Percentiles rank a stretch among this genome's conserved stretches.
These are phyloP conservation scores for Poterioochromonas sp. DNA, from an alignment of 352 stramenopile genomes.

Conservation along the genomic window DNA sequence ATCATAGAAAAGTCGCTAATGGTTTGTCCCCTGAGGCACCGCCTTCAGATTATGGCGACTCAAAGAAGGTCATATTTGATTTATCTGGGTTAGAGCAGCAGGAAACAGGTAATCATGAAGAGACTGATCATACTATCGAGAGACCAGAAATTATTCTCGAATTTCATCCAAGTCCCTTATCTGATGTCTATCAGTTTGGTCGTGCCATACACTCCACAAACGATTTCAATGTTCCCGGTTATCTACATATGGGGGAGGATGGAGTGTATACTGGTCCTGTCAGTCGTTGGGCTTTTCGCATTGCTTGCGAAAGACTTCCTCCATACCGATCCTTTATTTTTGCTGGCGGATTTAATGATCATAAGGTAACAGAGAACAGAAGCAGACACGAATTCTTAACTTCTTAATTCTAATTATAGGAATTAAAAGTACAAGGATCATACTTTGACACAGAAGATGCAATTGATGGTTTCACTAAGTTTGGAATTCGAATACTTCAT, in stretches of 20 bases:
- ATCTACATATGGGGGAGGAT: neutral
- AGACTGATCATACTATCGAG: too few species aligned
- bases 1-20: neutral
- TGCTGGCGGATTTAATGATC: slow-evolving; percentile 1
- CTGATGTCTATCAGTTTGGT: neutral
- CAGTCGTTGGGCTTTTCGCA: neutral
- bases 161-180: neutral
- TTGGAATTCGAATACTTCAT: neutral
- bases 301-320: neutral
- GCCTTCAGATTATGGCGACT: neutral
- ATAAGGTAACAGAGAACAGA: neutral
- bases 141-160: neutral
- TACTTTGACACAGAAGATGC: neutral
- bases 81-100: neutral
- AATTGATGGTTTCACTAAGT: slow-evolving; percentile 18
- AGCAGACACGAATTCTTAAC: neutral
- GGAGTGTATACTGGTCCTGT: neutral
- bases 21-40: too few species aligned
- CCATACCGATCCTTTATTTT: neutral
- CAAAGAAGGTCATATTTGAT: neutral
- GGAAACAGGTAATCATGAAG: neutral
- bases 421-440: neutral
- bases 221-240: neutral
- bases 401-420: neutral
- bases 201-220: neutral